Conservation (phyloP, 257 asterid species). For the Petunia axillaris region DNA sequence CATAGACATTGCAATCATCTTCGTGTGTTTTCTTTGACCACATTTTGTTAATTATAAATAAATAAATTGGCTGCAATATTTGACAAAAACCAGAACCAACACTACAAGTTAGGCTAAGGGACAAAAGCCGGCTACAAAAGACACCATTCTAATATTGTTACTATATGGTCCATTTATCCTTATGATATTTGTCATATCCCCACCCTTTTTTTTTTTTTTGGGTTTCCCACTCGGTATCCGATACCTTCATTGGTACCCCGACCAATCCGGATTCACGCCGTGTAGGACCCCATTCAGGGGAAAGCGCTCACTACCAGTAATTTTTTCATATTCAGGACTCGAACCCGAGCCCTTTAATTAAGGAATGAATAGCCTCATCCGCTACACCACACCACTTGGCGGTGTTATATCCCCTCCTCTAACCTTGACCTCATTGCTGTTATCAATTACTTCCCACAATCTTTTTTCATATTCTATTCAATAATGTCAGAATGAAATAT, state of each 20-base stretch:
- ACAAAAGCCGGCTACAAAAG: slow-evolving; percentile 19
- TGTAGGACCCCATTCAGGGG: too few species aligned
- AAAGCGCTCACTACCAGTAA: too few species aligned
- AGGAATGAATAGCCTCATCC: too few species aligned
- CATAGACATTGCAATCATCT: neutral
- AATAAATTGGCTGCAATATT: neutral
- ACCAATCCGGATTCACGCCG: too few species aligned
- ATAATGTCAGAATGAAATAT: neutral
- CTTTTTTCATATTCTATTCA: neutral
- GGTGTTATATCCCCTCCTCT: neutral
- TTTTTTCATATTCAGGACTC: too few species aligned
- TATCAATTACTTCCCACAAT: neutral
- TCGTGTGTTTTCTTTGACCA: slow-evolving; percentile 5
- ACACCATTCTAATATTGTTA: slow-evolving; percentile 20
- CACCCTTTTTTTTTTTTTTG: neutral
- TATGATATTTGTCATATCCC: neutral
- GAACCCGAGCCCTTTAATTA: too few species aligned
- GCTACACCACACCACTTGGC: too few species aligned
- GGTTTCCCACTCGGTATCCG: too few species aligned
- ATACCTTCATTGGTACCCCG: too few species aligned
- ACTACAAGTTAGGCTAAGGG: neutral
- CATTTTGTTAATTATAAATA: neutral
- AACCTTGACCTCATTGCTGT: slow-evolving; percentile 1
- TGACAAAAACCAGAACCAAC: slow-evolving; percentile 2
- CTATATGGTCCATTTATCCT: neutral